Evolutionary conservation across 2,329 filamentous ascomycete species (phyloP).

Genomic region (Pestalotiopsis sp.): DNA sequence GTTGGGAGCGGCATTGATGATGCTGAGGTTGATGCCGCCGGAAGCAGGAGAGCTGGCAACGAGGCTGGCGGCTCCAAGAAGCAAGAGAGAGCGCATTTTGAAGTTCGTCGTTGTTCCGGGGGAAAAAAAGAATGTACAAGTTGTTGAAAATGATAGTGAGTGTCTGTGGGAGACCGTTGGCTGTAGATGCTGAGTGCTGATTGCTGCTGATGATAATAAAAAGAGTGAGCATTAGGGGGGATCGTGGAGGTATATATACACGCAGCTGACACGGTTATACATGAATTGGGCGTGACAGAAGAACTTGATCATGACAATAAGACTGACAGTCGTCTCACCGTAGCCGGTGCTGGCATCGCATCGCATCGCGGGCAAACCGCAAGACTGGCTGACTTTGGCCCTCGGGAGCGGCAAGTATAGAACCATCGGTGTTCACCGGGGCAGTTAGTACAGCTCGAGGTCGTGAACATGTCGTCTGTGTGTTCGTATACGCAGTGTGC

Average conservation of each 20-base stretch:
- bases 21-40: constrained; percentile 12
- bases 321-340: background rate
- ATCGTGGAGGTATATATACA: constrained; percentile 6
- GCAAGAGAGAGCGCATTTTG: constrained; percentile 7
- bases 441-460: background rate
- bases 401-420: background rate
- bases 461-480: background rate
- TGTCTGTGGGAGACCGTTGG: background rate
- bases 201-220: background rate
- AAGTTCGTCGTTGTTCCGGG: background rate
- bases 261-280: background rate
- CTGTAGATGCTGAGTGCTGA: background rate
- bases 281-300: background rate
- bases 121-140: background rate
- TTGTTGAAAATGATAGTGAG: background rate
- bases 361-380: background rate
- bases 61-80: constrained; percentile 17
- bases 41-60: constrained; percentile 12
- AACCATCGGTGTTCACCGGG: background rate
- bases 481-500: constrained; percentile 2
- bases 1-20: constrained; percentile 11
- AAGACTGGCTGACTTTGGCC: background rate
- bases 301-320: background rate
- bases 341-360: background rate
- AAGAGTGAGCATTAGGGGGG: background rate